These are phyloP conservation scores for Lipomyces sp. DNA, from an alignment of 805 yeast species.

Conservation along the genomic window DNA sequence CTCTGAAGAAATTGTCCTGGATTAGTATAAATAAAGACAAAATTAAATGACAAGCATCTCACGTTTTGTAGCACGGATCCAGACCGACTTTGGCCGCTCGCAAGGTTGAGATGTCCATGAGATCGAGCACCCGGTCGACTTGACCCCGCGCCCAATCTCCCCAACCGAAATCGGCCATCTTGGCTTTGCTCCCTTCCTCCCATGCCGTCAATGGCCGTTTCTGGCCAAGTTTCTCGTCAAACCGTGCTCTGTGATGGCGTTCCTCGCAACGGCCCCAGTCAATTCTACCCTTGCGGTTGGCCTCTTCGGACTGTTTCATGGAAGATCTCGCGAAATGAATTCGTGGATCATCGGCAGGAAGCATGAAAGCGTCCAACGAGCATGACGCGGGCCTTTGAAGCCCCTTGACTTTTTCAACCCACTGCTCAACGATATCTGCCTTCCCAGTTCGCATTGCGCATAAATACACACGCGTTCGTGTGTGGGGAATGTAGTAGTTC, in stretches of 20 bases:
- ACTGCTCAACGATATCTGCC: not conserved
- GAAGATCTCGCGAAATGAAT: not conserved
- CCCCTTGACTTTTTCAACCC: constrained; percentile 2
- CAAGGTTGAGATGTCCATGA: constrained; percentile 8
- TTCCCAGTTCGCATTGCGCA: constrained; percentile 7
- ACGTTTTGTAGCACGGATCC: constrained; percentile 15
- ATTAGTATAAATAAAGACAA: not conserved
- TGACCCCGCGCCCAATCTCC: constrained; percentile 10
- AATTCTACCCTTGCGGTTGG: not conserved
- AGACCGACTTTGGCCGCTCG: constrained; percentile 10
- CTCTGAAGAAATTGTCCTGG: not conserved
- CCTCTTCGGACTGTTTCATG: not conserved
- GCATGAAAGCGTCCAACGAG: constrained; percentile 15
- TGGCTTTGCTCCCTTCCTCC: constrained; percentile 3
- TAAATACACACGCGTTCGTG: constrained; percentile 13
- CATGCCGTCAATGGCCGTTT: constrained; percentile 13
- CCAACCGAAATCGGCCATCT: constrained; percentile 13
- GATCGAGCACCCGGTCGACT: constrained; percentile 13
- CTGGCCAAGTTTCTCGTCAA: constrained; percentile 5
- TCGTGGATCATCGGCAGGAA: constrained; percentile 14
- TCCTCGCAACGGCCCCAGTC: constrained; percentile 18
- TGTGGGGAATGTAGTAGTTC: constrained; percentile 16
- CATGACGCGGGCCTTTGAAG: constrained; percentile 12
- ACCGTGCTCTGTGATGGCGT: constrained; percentile 11
- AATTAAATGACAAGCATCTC: not conserved